Conservation (phyloP, 805 yeast genomes). For the Schizosaccharomyces osmophilus region DNA sequence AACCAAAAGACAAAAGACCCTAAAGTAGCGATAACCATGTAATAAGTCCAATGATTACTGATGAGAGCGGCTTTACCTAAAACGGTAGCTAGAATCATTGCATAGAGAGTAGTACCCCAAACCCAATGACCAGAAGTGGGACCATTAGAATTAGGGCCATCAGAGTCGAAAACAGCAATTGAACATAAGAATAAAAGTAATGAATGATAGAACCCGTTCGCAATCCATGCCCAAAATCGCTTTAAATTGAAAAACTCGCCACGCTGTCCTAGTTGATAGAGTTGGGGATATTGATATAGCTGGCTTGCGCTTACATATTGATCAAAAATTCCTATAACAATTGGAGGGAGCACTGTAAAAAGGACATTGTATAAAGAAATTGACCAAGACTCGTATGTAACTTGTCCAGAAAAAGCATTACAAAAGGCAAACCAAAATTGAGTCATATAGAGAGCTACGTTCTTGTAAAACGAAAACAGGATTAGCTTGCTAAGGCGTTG, state of each 20-base stretch:
- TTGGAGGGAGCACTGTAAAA: conserved; percentile 86
- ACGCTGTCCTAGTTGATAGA: conserved; percentile 73
- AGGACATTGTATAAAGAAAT: conserved; percentile 85
- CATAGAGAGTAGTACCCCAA: conserved; percentile 78
- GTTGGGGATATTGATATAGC: conserved; percentile 73
- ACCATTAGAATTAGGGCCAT: conserved; percentile 41
- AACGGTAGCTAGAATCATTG: conserved; percentile 69
- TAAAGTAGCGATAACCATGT: conserved; percentile 75
- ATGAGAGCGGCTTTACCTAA: conserved; percentile 86
- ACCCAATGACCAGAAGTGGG: conserved; percentile 68
- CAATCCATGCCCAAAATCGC: conserved; percentile 93
- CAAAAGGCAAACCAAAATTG: conserved; percentile 94
- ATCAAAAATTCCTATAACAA: conserved; percentile 87
- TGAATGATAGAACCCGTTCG: conserved; percentile 86
- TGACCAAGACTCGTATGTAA: conserved; percentile 93
- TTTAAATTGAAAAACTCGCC: conserved; percentile 72
- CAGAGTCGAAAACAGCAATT: conserved; percentile 39
- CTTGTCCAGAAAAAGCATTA: conserved; percentile 85
- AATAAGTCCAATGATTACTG: conserved; percentile 85
- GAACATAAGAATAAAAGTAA: conserved; percentile 58
- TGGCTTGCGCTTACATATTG: conserved; percentile 82
- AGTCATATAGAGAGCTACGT: conserved; percentile 85
- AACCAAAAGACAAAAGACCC: conserved; percentile 79
- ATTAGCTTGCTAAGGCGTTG: conserved; percentile 84
- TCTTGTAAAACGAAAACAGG: conserved; percentile 83